Conservation (phyloP, 1,284 basidiomycete genomes). For the Moniliophthora roreri region DNA sequence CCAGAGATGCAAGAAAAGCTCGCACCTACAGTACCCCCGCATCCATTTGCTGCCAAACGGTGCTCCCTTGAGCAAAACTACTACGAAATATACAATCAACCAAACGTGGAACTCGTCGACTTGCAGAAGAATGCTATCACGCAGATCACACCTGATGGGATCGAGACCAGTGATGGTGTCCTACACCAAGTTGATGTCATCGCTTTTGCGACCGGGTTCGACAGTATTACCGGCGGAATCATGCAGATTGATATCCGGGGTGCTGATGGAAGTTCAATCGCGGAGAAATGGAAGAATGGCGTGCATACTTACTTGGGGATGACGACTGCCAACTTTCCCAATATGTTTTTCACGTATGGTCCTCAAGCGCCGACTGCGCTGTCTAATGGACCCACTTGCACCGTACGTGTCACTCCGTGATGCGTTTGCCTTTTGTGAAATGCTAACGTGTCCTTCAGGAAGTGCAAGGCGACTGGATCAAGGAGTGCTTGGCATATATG, state of each 20-base stretch:
- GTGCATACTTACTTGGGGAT: constrained; percentile 24
- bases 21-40: constrained; percentile 14
- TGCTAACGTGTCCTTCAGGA: constrained; percentile 16
- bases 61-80: constrained; percentile 22
- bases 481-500: constrained; percentile 21
- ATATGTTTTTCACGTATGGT: constrained; percentile 28
- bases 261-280: constrained; percentile 17
- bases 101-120: constrained; percentile 24
- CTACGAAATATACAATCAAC: constrained; percentile 25
- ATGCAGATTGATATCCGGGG: constrained; percentile 24
- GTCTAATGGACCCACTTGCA: constrained; percentile 24
- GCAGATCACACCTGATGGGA: constrained; percentile 19
- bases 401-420: constrained; percentile 13
- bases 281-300: constrained; percentile 23
- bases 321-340: constrained; percentile 20
- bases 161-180: constrained; percentile 20
- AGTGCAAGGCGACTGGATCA: constrained; percentile 24
- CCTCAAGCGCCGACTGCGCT: constrained; percentile 25
- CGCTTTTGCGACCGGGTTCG: constrained; percentile 26
- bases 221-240: constrained; percentile 26
- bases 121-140: constrained; percentile 20
- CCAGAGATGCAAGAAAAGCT: constrained; percentile 24
- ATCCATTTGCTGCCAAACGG: constrained; percentile 24
- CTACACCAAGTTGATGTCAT: constrained; percentile 25
- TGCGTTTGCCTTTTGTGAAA: not conserved